Evolutionary conservation across 257 asterid genomes (phyloP).

Genomic region (Rhazya stricta): DNA sequence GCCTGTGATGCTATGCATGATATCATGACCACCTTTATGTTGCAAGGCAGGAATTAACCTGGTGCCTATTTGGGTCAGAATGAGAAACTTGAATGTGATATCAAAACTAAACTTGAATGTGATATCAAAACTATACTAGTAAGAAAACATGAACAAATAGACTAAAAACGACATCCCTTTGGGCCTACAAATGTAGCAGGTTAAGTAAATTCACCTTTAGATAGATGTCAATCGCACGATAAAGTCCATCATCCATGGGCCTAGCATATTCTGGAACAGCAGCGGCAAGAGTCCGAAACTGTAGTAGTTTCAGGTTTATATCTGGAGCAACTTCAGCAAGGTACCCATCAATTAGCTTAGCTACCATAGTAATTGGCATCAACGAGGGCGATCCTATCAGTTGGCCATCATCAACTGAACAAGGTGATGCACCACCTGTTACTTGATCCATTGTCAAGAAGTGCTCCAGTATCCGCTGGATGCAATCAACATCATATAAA

Average conservation of each 20-base stretch:
- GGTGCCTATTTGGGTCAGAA: not conserved
- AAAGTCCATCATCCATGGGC: conserved; percentile 94
- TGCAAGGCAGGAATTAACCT: not conserved
- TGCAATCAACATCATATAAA: conserved; percentile 87
- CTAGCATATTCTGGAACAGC: conserved; percentile 90
- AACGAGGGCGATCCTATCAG: conserved; percentile 80
- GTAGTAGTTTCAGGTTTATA: conserved; percentile 75
- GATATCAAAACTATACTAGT: not conserved
- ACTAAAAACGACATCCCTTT: too few relatives aligned
- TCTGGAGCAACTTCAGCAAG: conserved; percentile 98
- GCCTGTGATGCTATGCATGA: too few relatives aligned
- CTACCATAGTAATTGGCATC: conserved; percentile 89
- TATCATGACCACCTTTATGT: too few relatives aligned
- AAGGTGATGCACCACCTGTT: conserved; percentile 72
- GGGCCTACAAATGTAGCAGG: not conserved
- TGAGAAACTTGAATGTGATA: not conserved
- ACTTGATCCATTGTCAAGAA: conserved; percentile 77
- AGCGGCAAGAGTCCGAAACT: conserved; percentile 83
- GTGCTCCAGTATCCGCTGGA: conserved; percentile 73
- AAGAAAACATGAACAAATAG: not conserved
- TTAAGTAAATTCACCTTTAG: conserved; percentile 54
- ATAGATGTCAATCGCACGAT: conserved; percentile 88
- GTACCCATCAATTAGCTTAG: conserved; percentile 84
- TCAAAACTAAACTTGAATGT: not conserved
- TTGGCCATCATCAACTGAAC: conserved; percentile 64